A percentile compares a stretch with the other conserved stretches of the same genome.
phyloP scores from a whole-genome alignment of 208 protist species.

The Trypanosoma conorhini region DNA sequence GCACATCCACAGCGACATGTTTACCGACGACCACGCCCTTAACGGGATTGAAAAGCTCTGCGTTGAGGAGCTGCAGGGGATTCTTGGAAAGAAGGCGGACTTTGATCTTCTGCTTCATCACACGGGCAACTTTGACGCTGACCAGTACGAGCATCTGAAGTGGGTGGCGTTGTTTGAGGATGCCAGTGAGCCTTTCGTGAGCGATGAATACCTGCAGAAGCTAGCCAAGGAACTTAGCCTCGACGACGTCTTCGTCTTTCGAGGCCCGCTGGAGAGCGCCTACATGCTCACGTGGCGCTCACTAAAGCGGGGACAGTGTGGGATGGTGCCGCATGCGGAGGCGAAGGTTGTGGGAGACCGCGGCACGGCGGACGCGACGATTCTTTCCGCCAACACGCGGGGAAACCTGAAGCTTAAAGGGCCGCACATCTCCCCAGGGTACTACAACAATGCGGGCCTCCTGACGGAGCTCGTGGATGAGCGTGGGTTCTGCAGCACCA shows the following conservation, averaged over 20 bases:
- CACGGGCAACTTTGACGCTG: slow-evolving; percentile 85
- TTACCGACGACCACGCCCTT: slow-evolving; percentile 91
- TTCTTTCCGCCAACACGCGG: slow-evolving; percentile 78
- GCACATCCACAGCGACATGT: slow-evolving; percentile 88
- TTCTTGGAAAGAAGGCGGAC: slow-evolving; percentile 77
- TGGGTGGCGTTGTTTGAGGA: slow-evolving; percentile 88
- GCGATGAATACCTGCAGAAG: slow-evolving; percentile 76
- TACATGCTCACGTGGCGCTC: slow-evolving; percentile 84
- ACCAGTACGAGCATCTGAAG: slow-evolving; percentile 87
- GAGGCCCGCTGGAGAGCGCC: slow-evolving; percentile 78
- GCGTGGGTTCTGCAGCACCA: slow-evolving; percentile 82
- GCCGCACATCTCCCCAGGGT: slow-evolving; percentile 77
- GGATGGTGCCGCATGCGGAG: slow-evolving; percentile 84
- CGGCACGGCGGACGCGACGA: slow-evolving; percentile 85
- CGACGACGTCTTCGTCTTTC: slow-evolving; percentile 91
- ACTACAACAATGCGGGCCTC: slow-evolving; percentile 92
- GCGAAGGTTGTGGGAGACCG: slow-evolving; percentile 90
- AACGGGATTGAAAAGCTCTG: slow-evolving; percentile 90
- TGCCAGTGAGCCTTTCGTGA: slow-evolving; percentile 45
- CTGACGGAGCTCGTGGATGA: slow-evolving; percentile 91
- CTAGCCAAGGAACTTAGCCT: slow-evolving; percentile 69
- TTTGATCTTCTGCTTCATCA: slow-evolving; percentile 88
- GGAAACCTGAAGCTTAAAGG: slow-evolving; percentile 89
- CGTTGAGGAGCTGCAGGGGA: slow-evolving; percentile 85
- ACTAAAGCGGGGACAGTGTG: slow-evolving; percentile 61